Evolutionary conservation across 2,329 filamentous ascomycete species (phyloP).

Genomic region (Exophiala lecanii-corni): DNA sequence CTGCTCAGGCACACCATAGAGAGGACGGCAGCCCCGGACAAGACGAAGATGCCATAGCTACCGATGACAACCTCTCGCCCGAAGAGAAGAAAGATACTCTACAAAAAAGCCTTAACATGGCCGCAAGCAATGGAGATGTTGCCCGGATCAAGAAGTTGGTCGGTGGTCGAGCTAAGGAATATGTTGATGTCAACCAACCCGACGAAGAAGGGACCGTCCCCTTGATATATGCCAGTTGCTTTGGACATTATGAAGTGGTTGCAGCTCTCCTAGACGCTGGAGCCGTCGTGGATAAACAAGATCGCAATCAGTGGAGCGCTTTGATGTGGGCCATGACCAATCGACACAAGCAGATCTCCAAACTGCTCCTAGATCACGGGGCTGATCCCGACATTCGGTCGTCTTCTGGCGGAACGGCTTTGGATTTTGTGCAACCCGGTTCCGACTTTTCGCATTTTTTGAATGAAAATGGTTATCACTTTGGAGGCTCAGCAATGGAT

Average conservation of each 20-base stretch:
- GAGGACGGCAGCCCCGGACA: conserved; percentile 59
- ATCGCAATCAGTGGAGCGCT: conserved; percentile 94
- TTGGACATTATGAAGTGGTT: conserved; percentile 89
- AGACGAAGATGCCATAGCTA: conserved; percentile 74
- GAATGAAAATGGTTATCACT: conserved; percentile 84
- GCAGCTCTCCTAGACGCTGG: conserved; percentile 77
- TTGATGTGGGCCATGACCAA: conserved; percentile 99
- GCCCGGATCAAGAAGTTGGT: conserved; percentile 74
- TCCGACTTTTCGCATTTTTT: conserved; percentile 96
- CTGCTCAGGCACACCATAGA: conserved; percentile 81
- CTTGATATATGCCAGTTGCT: conserved; percentile 95
- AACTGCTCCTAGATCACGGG: conserved; percentile 83
- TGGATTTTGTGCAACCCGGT: conserved; percentile 91
- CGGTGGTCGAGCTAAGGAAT: conserved; percentile 65
- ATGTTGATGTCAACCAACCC: conserved; percentile 77
- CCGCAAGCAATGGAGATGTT: conserved; percentile 91
- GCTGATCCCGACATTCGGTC: conserved; percentile 96
- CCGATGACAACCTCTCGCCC: conserved; percentile 66
- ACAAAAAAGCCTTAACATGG: conserved; percentile 88
- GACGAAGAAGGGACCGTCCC: conserved; percentile 97
- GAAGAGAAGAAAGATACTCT: conserved; percentile 75
- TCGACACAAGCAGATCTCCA: conserved; percentile 90
- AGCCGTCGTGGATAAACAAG: conserved; percentile 85
- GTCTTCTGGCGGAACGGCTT: conserved; percentile 85
- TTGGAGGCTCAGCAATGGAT: conserved; percentile 35